Conservation (phyloP, 495 filamentous ascomycete species). For the Pyrenula aspistea region DNA sequence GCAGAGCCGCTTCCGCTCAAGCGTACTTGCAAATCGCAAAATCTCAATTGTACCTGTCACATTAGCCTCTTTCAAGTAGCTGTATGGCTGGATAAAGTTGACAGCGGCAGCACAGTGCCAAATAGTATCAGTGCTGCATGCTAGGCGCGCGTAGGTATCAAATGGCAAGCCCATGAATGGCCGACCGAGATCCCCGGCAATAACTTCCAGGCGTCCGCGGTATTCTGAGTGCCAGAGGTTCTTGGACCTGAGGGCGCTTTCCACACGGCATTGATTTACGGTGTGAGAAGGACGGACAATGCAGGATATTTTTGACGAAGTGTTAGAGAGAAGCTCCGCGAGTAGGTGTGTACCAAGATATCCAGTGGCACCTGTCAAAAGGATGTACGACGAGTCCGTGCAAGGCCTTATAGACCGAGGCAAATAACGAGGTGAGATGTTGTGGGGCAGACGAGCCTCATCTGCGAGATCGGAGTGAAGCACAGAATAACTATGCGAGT, state of each 20-base stretch:
- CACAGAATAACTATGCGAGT: not conserved
- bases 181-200: not conserved
- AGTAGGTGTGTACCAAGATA: not conserved
- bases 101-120: constrained; percentile 14
- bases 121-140: constrained; percentile 1
- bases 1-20: constrained; percentile 12
- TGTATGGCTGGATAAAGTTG: constrained; percentile 13
- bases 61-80: constrained; percentile 8
- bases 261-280: not conserved
- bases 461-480: not conserved
- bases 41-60: constrained; percentile 10
- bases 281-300: not conserved
- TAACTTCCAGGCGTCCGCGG: not conserved
- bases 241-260: not conserved
- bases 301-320: not conserved
- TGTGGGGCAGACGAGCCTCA: not conserved
- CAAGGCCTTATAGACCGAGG: not conserved
- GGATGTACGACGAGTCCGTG: not conserved
- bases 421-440: not conserved
- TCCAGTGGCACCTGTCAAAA: not conserved
- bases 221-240: not conserved
- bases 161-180: not conserved
- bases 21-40: constrained; percentile 3
- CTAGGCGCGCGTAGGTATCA: not conserved
- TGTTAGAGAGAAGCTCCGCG: not conserved